Evolutionary conservation across 495 filamentous ascomycete genomes (phyloP), one percentile per base, ranked within the genome.

Genomic region (Aspergillus nanangensis): DNA sequence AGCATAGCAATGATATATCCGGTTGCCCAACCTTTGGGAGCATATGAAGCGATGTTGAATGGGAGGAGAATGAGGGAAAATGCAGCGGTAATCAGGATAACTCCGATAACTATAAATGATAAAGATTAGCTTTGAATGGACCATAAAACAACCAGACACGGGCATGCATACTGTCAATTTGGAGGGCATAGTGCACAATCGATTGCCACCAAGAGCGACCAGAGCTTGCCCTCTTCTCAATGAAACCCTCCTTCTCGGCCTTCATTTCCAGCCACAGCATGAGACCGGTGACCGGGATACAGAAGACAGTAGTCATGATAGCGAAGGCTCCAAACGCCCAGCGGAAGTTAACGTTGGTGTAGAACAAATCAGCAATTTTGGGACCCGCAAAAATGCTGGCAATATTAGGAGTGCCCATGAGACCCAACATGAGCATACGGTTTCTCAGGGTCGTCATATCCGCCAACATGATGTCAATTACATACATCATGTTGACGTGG

Each of bases 251-350:
- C 41, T 55, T 63, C 40, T 69, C 62, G 27, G 82, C 82, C 53
- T 83, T 82, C 14, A 50, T 58, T 29, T 72, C 58, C 59, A 79
- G 77, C 24, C 29, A 54, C 13, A 19, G 27, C 41, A 24, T 32
- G 17, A 36, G 13, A 1, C 20, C 10, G 13, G 36, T 35, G 3
- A 81, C 50, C 13, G 79, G 79, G 2, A 64, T 21, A 45, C 64
- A 71, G 50, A 80, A 56, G 33, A 74, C 40, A 1, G 76, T 77
- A 3, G 71, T 69, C 43, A 82, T 63, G 59, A 84, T 80, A 24
- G 73, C 61, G 51, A 80, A 82, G 24, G 67, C 60, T 20, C 80
- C 80, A 53, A 75, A 82, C 20, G 63, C 75, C 82, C 80, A 84
- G 44, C 78, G 66, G 65, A 71, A 84, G 41, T 44, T 44, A 3